These are phyloP conservation scores for Aspergillus sp. DNA, from an alignment of 2,329 filamentous ascomycete genomes.

Conservation along the genomic window DNA sequence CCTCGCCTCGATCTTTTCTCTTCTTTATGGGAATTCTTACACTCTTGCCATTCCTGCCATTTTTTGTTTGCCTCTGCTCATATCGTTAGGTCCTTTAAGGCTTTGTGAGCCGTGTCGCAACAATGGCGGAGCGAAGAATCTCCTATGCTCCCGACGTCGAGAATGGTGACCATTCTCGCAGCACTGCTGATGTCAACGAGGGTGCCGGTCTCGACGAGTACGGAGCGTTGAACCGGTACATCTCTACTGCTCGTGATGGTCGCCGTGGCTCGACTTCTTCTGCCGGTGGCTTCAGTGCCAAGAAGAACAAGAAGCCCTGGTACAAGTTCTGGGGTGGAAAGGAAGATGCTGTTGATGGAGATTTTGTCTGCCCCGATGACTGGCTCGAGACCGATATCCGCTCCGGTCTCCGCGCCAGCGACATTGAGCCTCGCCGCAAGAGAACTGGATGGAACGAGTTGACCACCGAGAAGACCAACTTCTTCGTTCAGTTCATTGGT, in stretches of 20 bases:
- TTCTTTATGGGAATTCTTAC: conserved; percentile 38
- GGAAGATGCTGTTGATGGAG: conserved; percentile 26
- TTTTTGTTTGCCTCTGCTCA: conserved; percentile 35
- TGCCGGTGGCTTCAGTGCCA: conserved; percentile 41
- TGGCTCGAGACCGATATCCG: conserved; percentile 69
- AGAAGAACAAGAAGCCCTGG: conserved; percentile 53
- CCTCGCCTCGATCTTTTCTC: conserved; percentile 16
- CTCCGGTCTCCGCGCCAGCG: conserved; percentile 58
- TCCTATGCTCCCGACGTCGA: conserved; percentile 46
- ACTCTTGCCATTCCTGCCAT: conserved; percentile 38
- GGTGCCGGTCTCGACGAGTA: conserved; percentile 56
- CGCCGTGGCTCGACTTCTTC: conserved; percentile 51
- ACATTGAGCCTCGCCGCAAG: conserved; percentile 66
- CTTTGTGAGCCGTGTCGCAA: conserved; percentile 41
- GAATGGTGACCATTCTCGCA: conserved; percentile 39
- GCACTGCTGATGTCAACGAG: conserved; percentile 29
- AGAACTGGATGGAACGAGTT: conserved; percentile 71
- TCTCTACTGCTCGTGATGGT: conserved; percentile 64
- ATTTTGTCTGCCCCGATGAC: conserved; percentile 59
- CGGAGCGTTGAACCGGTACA: conserved; percentile 65
- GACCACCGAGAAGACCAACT: conserved; percentile 71
- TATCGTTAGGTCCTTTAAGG: conserved; percentile 36
- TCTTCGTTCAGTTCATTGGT: conserved; percentile 71
- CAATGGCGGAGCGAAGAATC: conserved; percentile 47
- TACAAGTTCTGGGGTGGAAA: conserved; percentile 56